These are phyloP conservation scores for Aspergillus arachidicola DNA, from an alignment of 2,329 filamentous ascomycete genomes.

Conservation along the genomic window DNA sequence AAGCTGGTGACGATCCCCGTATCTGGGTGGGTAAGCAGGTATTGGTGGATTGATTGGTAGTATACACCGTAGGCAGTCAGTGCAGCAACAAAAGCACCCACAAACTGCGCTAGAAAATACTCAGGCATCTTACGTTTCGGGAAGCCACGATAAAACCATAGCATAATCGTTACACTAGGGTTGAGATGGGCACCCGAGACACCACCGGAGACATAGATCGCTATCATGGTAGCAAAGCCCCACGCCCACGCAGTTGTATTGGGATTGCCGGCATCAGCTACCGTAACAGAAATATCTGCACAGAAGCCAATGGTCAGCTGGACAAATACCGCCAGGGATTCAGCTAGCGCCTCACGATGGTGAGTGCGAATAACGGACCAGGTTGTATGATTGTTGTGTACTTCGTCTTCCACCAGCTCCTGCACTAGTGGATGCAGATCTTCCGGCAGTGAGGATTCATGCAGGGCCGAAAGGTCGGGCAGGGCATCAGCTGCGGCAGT, in stretches of 20 bases:
- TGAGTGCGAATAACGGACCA: conserved; percentile 55
- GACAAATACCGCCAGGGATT: conserved; percentile 52
- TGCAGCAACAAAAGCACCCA: conserved; percentile 55
- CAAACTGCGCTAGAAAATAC: conserved; percentile 56
- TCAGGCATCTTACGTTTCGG: conserved; percentile 54
- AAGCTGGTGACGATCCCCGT: conserved; percentile 44
- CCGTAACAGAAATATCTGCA: conserved; percentile 51
- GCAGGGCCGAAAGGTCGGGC: conserved; percentile 22
- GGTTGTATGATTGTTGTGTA: conserved; percentile 52
- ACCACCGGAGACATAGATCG: conserved; percentile 52
- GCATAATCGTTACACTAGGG: conserved; percentile 47
- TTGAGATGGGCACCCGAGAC: conserved; percentile 53
- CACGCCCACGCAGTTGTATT: conserved; percentile 52
- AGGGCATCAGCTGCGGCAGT: not conserved
- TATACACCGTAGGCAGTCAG: conserved; percentile 51
- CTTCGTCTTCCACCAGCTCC: conserved; percentile 48
- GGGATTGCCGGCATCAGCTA: conserved; percentile 43
- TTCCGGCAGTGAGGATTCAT: conserved; percentile 41
- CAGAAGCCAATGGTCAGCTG: conserved; percentile 53
- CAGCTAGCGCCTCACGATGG: conserved; percentile 57
- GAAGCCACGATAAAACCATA: conserved; percentile 56
- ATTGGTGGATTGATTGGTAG: conserved; percentile 35
- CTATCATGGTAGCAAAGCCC: conserved; percentile 59
- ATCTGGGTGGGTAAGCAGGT: conserved; percentile 32
- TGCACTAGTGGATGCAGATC: conserved; percentile 50